phyloP scores from a whole-genome alignment of 495 filamentous ascomycete genomes.

The Cudoniella acicularis region DNA sequence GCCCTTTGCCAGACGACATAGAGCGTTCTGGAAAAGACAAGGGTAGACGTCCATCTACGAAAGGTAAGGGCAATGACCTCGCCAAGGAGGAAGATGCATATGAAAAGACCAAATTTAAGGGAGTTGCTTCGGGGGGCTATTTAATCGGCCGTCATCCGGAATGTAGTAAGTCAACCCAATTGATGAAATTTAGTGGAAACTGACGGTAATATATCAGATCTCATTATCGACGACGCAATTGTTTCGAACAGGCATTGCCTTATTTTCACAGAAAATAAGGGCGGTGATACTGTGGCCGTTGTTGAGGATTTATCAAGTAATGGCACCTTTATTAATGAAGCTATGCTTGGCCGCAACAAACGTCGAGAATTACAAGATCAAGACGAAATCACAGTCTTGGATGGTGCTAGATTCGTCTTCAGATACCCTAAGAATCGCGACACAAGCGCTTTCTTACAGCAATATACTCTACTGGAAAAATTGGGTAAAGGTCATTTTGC shows the following conservation, averaged over 20 bases:
- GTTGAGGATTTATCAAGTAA: conserved; percentile 94
- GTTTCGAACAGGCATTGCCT: conserved; percentile 97
- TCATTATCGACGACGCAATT: conserved; percentile 70
- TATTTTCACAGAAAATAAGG: conserved; percentile 81
- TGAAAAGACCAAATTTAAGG: conserved; percentile 51
- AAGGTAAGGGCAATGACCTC: conserved; percentile 36
- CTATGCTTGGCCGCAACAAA: conserved; percentile 86
- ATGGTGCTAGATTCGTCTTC: conserved; percentile 83
- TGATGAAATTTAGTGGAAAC: conserved; percentile 11
- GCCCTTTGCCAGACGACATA: conserved; percentile 49
- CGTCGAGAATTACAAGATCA: conserved; percentile 80
- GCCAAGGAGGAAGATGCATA: conserved; percentile 54
- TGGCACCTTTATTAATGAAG: conserved; percentile 93
- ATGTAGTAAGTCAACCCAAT: conserved; percentile 68
- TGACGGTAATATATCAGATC: conserved; percentile 70
- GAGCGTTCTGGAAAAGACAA: conserved; percentile 12
- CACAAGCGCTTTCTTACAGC: conserved; percentile 75
- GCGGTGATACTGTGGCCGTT: conserved; percentile 73
- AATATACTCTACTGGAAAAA: conserved; percentile 79
- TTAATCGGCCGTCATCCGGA: conserved; percentile 90
- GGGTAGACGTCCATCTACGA: conserved; percentile 30
- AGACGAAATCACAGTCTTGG: conserved; percentile 84
- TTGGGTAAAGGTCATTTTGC: conserved; percentile 97
- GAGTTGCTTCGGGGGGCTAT: conserved; percentile 70
- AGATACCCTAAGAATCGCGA: conserved; percentile 75